These are phyloP conservation scores for Penium margaritaceum DNA, from an alignment of 139 green algal genomes.

Conservation along the genomic window DNA sequence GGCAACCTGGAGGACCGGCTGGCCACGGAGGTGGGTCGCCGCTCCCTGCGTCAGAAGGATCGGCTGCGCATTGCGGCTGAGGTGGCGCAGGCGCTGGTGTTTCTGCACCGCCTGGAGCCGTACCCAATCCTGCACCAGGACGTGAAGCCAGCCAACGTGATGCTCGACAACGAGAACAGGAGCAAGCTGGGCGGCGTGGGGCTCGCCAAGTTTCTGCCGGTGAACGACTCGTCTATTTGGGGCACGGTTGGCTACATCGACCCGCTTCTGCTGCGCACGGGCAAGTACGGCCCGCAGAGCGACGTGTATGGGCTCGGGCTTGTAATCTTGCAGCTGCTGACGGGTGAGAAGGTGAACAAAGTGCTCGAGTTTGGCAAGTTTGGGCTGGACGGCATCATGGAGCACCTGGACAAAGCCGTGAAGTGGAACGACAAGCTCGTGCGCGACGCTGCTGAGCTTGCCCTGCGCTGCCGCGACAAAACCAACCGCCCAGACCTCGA, in stretches of 20 bases:
- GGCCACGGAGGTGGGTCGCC: neutral
- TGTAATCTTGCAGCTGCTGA: conserved; percentile 18
- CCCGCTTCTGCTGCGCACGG: neutral
- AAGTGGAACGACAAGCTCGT: conserved; percentile 5
- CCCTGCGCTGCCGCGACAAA: neutral
- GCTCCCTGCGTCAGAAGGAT: conserved; percentile 1
- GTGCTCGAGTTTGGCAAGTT: conserved; percentile 4
- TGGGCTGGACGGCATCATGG: neutral
- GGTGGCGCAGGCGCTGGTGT: conserved; percentile 5
- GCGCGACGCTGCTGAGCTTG: conserved; percentile 4
- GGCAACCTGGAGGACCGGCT: conserved; percentile 6
- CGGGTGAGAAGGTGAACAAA: conserved; percentile 16
- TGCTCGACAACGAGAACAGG: neutral
- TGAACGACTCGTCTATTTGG: conserved; percentile 5
- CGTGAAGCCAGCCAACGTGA: conserved; percentile 6
- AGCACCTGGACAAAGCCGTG: conserved; percentile 5
- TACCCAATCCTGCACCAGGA: conserved; percentile 14
- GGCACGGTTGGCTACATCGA: conserved; percentile 29
- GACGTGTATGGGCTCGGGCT: conserved; percentile 20
- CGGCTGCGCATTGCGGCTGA: conserved; percentile 5
- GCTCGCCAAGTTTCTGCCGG: conserved; percentile 1
- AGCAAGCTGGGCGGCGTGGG: conserved; percentile 1
- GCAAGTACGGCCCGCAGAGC: neutral
- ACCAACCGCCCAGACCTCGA: conserved; percentile 1
- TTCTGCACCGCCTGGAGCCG: conserved; percentile 2